A percentile compares a stretch with the other conserved stretches of the same genome.
phyloP scores from a whole-genome alignment of 2,329 filamentous ascomycete genomes.

The Fusarium sulawesiense region DNA sequence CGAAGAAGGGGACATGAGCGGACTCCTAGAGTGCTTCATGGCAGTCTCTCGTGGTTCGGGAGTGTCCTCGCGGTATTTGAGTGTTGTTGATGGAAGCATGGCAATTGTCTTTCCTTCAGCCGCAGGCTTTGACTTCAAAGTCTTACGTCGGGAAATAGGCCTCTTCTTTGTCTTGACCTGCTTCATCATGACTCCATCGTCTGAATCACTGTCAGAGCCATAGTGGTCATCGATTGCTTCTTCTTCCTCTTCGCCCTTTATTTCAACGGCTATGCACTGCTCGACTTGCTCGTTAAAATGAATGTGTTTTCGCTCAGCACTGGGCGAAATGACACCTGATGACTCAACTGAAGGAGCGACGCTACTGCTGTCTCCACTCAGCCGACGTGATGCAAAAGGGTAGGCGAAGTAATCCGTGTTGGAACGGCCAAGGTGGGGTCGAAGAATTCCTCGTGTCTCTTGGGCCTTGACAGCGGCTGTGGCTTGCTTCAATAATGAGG shows the following conservation, averaged over 20 bases:
- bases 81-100: conserved; percentile 85
- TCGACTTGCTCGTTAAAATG: conserved; percentile 97
- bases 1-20: conserved; percentile 75
- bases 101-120: conserved; percentile 86
- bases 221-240: conserved; percentile 67
- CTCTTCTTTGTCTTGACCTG: conserved; percentile 68
- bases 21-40: conserved; percentile 70
- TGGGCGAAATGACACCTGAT: conserved; percentile 74
- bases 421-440: conserved; percentile 69
- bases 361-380: conserved; percentile 70
- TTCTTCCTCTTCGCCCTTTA: conserved; percentile 81
- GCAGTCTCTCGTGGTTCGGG: conserved; percentile 72
- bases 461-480: conserved; percentile 88
- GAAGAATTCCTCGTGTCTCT: conserved; percentile 66
- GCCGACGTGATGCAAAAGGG: conserved; percentile 70
- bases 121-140: conserved; percentile 54
- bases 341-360: conserved; percentile 74
- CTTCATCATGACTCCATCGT: conserved; percentile 89
- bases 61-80: conserved; percentile 85
- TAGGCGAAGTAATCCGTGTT: conserved; percentile 76
- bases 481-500: conserved; percentile 89
- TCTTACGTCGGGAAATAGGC: conserved; percentile 56
- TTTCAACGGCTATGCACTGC: conserved; percentile 93
- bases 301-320: conserved; percentile 83
- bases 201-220: conserved; percentile 74